Evolutionary conservation across 257 asterid genomes (phyloP).

Genomic region (Solanum piurae): DNA sequence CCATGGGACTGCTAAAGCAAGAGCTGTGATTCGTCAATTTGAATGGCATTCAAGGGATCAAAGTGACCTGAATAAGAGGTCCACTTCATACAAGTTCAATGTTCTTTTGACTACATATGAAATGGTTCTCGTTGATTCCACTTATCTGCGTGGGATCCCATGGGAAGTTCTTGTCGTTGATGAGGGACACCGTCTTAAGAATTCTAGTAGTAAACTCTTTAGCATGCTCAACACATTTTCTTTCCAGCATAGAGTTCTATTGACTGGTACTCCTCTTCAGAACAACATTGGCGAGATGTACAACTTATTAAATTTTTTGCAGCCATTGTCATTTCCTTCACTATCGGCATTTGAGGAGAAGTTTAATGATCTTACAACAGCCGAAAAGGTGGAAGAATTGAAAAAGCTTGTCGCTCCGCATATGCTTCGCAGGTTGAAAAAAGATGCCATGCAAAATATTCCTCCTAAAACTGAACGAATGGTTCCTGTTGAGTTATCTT

Average conservation of each 20-base stretch:
- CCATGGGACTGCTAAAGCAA: slow-evolving; percentile 81
- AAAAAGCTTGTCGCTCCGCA: slow-evolving; percentile 98
- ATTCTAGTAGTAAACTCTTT: slow-evolving; percentile 80
- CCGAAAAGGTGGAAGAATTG: slow-evolving; percentile 93
- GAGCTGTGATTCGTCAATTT: slow-evolving; percentile 75
- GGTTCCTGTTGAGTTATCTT: slow-evolving; percentile 94
- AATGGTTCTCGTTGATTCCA: slow-evolving; percentile 88
- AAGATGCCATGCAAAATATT: slow-evolving; percentile 93
- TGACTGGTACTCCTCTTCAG: slow-evolving; percentile 99
- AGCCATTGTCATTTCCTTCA: slow-evolving; percentile 89
- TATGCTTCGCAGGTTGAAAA: slow-evolving; percentile 93
- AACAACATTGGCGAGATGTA: slow-evolving; percentile 98
- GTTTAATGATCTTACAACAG: slow-evolving; percentile 81
- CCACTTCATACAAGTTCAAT: slow-evolving; percentile 66
- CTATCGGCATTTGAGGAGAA: slow-evolving; percentile 83
- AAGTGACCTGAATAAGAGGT: slow-evolving; percentile 31
- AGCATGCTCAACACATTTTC: slow-evolving; percentile 78
- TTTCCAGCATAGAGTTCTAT: slow-evolving; percentile 83
- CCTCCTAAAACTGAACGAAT: slow-evolving; percentile 97
- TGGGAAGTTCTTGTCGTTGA: slow-evolving; percentile 99
- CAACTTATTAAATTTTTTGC: slow-evolving; percentile 85
- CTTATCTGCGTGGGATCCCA: slow-evolving; percentile 76
- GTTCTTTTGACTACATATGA: slow-evolving; percentile 93
- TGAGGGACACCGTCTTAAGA: slow-evolving; percentile 97
- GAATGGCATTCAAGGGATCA: slow-evolving; percentile 80